Base-by-base conservation (phyloP, 805 yeast species). In the Candida golubevii region DNA sequence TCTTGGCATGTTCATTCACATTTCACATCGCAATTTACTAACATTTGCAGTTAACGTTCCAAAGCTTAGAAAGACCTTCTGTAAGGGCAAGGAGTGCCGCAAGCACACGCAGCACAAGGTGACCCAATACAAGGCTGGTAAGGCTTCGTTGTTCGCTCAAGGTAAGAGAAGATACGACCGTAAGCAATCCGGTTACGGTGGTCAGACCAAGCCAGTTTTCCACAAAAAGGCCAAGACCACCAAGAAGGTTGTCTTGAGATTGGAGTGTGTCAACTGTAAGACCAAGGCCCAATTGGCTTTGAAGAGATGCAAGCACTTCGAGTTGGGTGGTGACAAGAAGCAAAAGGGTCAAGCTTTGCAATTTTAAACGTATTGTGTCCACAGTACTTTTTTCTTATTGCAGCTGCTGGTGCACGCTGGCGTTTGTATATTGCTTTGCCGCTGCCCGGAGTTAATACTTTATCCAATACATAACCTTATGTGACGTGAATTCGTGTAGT, bases 151-250 rank as follows among this genome's bases (percentile, higher is more conserved):
- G 69, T 89, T 83, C 72, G 97, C 98, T 66, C 99, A 93, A 82
- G 99, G 99, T 86, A 93, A 95, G 91, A 89, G 99, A 85, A 90
- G 99, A 83, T 93, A 93, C 82, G 99, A 93, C 91, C 96, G 99
- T 81, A 93, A 93, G 80, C 99, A 93, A 82, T 74, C 86, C 68
- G 99, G 99, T 89, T 93, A 83, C 80, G 99, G 99, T 88, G 99
- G 99, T 88, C 99, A 93, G 82, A 93, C 99, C 80, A 93, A 89
- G 83, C 99, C 84, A 74, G 85, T 93, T 79, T 93, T 93, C 97
- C 98, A 89, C 87, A 93, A 93, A 88, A 93, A 93, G 79, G 99
- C 99, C 68, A 93, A 93, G 89, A 93, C 98, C 65, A 93, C 99
- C 83, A 93, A 93, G 89, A 93, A 93, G 87, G 96, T 93, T 74